These are phyloP conservation scores for Sechiopsis laciniata DNA, from an alignment of 306 rosid genomes.

Conservation along the genomic window DNA sequence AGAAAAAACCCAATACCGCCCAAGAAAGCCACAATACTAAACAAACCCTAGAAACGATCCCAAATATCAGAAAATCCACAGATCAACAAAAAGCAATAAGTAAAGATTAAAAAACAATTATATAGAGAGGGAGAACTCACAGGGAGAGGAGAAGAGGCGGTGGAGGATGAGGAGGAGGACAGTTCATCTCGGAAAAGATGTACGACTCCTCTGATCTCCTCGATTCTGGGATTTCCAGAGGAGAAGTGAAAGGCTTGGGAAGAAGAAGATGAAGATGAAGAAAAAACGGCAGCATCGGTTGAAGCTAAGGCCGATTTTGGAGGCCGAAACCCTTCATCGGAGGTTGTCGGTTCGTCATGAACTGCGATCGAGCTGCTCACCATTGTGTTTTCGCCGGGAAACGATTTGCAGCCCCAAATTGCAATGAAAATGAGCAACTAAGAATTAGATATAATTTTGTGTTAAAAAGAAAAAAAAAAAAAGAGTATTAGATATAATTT, in stretches of 20 bases:
- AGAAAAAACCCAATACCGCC: neutral
- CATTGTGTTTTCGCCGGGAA: constrained; percentile 26
- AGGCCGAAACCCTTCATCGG: constrained; percentile 36
- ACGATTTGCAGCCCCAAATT: neutral
- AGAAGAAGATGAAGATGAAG: constrained; percentile 42
- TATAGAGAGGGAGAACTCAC: constrained; percentile 27
- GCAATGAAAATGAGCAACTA: too few species aligned
- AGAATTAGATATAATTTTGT: too few species aligned
- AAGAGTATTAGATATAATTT: too few species aligned
- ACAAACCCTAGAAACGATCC: neutral
- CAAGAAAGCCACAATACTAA: too few species aligned
- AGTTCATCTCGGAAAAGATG: constrained; percentile 60
- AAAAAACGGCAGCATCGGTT: constrained; percentile 32
- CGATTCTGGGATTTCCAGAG: constrained; percentile 98
- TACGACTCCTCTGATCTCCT: constrained; percentile 86
- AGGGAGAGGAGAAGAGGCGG: constrained; percentile 43
- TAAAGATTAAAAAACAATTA: neutral
- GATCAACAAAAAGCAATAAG: neutral
- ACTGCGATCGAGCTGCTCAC: constrained; percentile 42
- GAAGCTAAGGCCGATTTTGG: constrained; percentile 23
- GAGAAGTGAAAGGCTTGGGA: constrained; percentile 73
- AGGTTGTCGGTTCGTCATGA: constrained; percentile 27
- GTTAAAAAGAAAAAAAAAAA: too few species aligned
- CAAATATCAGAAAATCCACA: neutral
- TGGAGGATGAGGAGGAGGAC: constrained; percentile 23